Percentiles rank a stretch among this genome's conserved stretches.
These are phyloP conservation scores for Tubosaeta sp. DNA, from an alignment of 768 basidiomycete genomes.

Conservation along the genomic window DNA sequence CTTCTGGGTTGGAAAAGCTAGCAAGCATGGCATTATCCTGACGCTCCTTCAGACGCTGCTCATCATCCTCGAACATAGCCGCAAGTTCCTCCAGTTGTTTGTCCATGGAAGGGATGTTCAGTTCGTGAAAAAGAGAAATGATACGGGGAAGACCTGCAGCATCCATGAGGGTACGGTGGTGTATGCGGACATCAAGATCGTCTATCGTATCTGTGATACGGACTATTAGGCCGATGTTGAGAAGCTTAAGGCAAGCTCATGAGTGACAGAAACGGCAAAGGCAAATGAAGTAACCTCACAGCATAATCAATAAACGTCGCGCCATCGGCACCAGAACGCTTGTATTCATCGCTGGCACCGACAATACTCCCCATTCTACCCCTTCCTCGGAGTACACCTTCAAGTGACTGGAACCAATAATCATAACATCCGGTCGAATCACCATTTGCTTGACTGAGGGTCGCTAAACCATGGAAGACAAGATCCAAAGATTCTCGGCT, in stretches of 20 bases:
- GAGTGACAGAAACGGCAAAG: constrained; percentile 5
- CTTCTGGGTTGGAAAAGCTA: constrained; percentile 75
- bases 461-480: constrained; percentile 73
- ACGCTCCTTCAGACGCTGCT: constrained; percentile 63
- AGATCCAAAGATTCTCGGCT: constrained; percentile 57
- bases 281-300: constrained; percentile 42
- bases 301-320: constrained; percentile 80
- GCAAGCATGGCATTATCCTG: constrained; percentile 72
- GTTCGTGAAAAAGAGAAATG: constrained; percentile 60
- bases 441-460: constrained; percentile 61
- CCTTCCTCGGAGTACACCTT: constrained; percentile 69
- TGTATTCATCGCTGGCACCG: constrained; percentile 89
- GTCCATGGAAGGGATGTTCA: constrained; percentile 62
- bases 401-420: constrained; percentile 87
- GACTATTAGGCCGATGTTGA: constrained; percentile 72
- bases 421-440: constrained; percentile 63
- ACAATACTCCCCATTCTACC: constrained; percentile 96
- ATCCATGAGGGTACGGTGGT: constrained; percentile 88
- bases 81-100: constrained; percentile 62
- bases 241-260: constrained; percentile 14
- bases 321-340: constrained; percentile 59
- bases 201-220: constrained; percentile 60
- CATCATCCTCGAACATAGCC: constrained; percentile 66
- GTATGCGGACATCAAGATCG: constrained; percentile 80
- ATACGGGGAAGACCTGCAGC: constrained; percentile 75